Base-by-base conservation (phyloP, 2,329 filamentous ascomycete species). In the Diaporthe humulicola region DNA sequence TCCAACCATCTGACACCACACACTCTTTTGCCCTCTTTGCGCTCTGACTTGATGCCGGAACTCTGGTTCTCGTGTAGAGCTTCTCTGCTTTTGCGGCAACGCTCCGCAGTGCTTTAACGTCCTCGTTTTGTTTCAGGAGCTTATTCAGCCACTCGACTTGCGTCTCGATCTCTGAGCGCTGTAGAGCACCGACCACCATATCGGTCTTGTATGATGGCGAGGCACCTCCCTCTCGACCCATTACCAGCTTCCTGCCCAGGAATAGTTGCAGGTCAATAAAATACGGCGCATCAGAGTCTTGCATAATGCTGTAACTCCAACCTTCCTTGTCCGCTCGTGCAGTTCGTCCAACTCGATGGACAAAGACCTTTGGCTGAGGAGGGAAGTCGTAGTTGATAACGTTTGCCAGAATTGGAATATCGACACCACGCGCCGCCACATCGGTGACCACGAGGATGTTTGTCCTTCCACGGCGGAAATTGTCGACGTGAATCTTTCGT, bases 341-440 rank as follows among this genome's bases (percentile, higher is more conserved):
- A 36, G 97, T 99, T 85, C 97, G 93, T 80, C 97, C 97, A 61
- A 99, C 97, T 82, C 97, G 93, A 84, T 99, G 97, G 38, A 99
- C 94, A 80, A 97, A 99, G 56, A 99, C 92, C 85, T 99, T 99
- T 28, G 97, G 95, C 80, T 98, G 97, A 2, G 96, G 94, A 4
- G 97, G 96, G 78, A 99, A 99, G 81, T 98, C 96, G 84, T 98
- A 99, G 87, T 99, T 98, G 87, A 99, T 96, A 75, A 99, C 97
- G 82, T 99, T 98, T 73, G 95, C 96, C 48, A 99, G 89, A 61
- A 98, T 90, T 0, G 97, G 97, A 78, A 99, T 98, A 91, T 99
- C 97, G 76, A 99, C 97, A 91, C 97, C 96, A 88, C 97, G 91
- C 30, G 97, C 97, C 19, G 97, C 97, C 71, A 99, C 95, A 82